A percentile compares a stretch with the other conserved stretches of the same genome.
These are phyloP conservation scores for Persicaria tinctoria DNA, from an alignment of 148 eudicot species.

Conservation along the genomic window DNA sequence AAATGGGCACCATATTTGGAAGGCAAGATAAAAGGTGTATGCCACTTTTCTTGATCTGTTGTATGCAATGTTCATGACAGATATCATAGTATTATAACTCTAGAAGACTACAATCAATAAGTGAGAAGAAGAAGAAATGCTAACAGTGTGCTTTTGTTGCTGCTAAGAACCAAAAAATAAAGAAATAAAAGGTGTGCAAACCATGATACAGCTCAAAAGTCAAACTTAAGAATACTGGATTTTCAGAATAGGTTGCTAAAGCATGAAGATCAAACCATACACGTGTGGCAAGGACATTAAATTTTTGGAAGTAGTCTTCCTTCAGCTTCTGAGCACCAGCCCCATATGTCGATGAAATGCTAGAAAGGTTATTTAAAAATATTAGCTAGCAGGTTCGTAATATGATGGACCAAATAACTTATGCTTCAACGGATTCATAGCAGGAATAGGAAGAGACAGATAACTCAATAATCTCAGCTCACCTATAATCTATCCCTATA, in stretches of 20 bases:
- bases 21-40: too few relatives aligned
- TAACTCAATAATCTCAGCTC: not conserved
- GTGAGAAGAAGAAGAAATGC: too few relatives aligned
- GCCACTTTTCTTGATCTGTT: too few relatives aligned
- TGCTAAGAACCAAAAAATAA: too few relatives aligned
- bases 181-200: slow-evolving; percentile 15
- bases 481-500: not conserved
- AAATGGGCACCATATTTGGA: too few relatives aligned
- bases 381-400: not conserved
- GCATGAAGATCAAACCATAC: slow-evolving; percentile 19
- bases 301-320: slow-evolving; percentile 88
- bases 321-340: slow-evolving; percentile 84
- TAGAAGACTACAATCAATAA: too few relatives aligned
- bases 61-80: too few relatives aligned
- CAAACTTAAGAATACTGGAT: not conserved
- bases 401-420: not conserved
- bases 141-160: too few relatives aligned
- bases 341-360: slow-evolving; percentile 60
- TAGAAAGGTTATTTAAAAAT: slow-evolving; percentile 37
- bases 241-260: slow-evolving; percentile 10
- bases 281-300: slow-evolving; percentile 78
- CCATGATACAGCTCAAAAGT: not conserved
- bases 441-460: not conserved
- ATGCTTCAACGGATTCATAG: not conserved
- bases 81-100: too few relatives aligned